Percentiles rank a stretch among this genome's conserved stretches.
Evolutionary conservation across 2,329 filamentous ascomycete species (phyloP).

Genomic region (Ophiostoma novo-ulmi): DNA sequence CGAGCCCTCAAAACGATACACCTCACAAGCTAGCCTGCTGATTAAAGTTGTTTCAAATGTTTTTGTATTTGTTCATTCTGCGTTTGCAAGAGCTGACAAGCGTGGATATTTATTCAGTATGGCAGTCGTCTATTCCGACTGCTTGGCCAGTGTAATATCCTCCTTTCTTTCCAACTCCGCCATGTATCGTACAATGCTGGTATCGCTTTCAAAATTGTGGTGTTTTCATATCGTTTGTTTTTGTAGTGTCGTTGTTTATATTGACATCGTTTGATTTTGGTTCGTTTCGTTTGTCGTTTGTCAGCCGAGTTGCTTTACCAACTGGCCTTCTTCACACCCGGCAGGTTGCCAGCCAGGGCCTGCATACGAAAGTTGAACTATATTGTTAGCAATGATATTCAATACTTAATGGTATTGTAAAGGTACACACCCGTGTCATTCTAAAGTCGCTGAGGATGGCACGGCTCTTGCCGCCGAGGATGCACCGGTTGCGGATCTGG

Average conservation of each 20-base stretch:
- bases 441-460: slow-evolving; percentile 93
- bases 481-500: slow-evolving; percentile 90
- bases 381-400: slow-evolving; percentile 27
- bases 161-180: not conserved
- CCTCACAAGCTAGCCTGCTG: not conserved
- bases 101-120: not conserved
- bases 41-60: not conserved
- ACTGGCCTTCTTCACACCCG: slow-evolving; percentile 91
- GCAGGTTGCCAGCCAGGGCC: slow-evolving; percentile 76
- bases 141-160: not conserved
- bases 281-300: not conserved
- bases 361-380: slow-evolving; percentile 92
- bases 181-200: slow-evolving; percentile 15
- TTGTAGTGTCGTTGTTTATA: too few species aligned
- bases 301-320: slow-evolving; percentile 59
- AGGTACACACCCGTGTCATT: slow-evolving; percentile 66
- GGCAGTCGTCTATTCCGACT: not conserved
- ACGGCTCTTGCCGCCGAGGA: slow-evolving; percentile 81
- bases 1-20: not conserved
- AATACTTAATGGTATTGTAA: too few species aligned
- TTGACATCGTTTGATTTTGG: not conserved
- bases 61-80: slow-evolving; percentile 7
- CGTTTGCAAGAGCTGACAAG: not conserved
- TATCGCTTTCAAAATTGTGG: not conserved
- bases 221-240: not conserved